phyloP scores from a whole-genome alignment of 2,329 filamentous ascomycete species.

The Fusarium sarcochroum region DNA sequence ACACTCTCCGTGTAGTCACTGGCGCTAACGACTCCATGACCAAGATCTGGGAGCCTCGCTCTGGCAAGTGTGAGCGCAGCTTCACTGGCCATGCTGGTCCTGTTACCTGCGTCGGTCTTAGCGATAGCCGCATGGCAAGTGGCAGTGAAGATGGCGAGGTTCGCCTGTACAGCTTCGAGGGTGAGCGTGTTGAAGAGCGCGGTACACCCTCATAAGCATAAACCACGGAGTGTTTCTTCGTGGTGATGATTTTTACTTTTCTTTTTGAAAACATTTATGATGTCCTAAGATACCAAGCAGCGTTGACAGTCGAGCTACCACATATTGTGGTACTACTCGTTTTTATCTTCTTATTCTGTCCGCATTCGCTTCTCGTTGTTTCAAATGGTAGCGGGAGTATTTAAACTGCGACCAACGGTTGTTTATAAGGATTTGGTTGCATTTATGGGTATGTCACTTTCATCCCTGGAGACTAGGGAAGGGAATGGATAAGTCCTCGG shows the following conservation, averaged over 20 bases:
- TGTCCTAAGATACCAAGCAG: slow-evolving; percentile 16
- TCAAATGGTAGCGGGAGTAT: slow-evolving; percentile 34
- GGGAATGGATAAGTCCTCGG: slow-evolving; percentile 8
- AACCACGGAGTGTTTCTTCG: neutral
- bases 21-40: slow-evolving; percentile 95
- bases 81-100: slow-evolving; percentile 92
- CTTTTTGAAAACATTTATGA: slow-evolving; percentile 14
- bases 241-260: neutral
- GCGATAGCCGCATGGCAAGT: slow-evolving; percentile 89
- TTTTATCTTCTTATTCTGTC: slow-evolving; percentile 9
- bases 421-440: slow-evolving; percentile 6
- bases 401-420: neutral
- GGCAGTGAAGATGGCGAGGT: slow-evolving; percentile 96
- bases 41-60: slow-evolving; percentile 92
- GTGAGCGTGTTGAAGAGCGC: slow-evolving; percentile 62
- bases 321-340: neutral
- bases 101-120: slow-evolving; percentile 92
- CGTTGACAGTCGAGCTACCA: slow-evolving; percentile 2
- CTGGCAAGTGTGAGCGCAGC: slow-evolving; percentile 91
- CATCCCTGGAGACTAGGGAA: neutral
- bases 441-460: slow-evolving; percentile 23
- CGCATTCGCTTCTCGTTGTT: slow-evolving; percentile 11
- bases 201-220: slow-evolving; percentile 65
- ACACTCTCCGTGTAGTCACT: slow-evolving; percentile 88
- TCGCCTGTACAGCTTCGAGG: slow-evolving; percentile 83